Percentiles rank a stretch among this genome's conserved stretches.
phyloP scores from a whole-genome alignment of 768 basidiomycete species.

The Amanita exitialis region DNA sequence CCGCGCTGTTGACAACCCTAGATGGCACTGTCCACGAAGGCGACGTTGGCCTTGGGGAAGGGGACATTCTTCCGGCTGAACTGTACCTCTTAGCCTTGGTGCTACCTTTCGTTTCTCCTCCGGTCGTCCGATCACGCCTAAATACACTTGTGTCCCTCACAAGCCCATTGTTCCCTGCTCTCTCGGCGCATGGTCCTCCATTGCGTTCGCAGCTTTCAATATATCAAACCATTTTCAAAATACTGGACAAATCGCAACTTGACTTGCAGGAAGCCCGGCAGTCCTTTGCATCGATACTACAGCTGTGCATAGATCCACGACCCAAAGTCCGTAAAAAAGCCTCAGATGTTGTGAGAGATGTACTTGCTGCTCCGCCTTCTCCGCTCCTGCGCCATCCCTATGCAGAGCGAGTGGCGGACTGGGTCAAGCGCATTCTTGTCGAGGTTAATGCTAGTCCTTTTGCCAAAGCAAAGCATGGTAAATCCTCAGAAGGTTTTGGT shows the following conservation, averaged over 20 bases:
- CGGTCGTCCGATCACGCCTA: constrained; percentile 74
- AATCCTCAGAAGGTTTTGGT: constrained; percentile 42
- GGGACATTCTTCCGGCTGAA: constrained; percentile 72
- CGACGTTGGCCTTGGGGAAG: constrained; percentile 41
- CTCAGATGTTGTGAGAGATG: constrained; percentile 72
- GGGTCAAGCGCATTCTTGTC: constrained; percentile 56
- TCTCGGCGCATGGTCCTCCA: constrained; percentile 60
- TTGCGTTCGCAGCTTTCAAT: constrained; percentile 81
- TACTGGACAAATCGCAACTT: constrained; percentile 66
- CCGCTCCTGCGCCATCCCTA: constrained; percentile 83
- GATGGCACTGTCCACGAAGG: constrained; percentile 65
- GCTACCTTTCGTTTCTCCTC: constrained; percentile 64
- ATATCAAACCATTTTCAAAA: constrained; percentile 55
- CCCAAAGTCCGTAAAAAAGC: constrained; percentile 94
- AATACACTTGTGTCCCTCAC: constrained; percentile 63
- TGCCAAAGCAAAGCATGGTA: constrained; percentile 46
- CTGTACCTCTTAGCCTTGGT: constrained; percentile 79
- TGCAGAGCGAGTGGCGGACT: constrained; percentile 69
- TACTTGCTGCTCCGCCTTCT: constrained; percentile 66
- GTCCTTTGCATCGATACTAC: constrained; percentile 76
- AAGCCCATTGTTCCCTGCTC: constrained; percentile 65
- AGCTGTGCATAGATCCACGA: constrained; percentile 75
- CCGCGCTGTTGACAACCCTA: constrained; percentile 78
- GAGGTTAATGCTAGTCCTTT: constrained; percentile 57
- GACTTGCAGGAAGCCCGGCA: constrained; percentile 63